Conservation (phyloP, 2,329 filamentous ascomycete genomes). For the Pyricularia sp. region DNA sequence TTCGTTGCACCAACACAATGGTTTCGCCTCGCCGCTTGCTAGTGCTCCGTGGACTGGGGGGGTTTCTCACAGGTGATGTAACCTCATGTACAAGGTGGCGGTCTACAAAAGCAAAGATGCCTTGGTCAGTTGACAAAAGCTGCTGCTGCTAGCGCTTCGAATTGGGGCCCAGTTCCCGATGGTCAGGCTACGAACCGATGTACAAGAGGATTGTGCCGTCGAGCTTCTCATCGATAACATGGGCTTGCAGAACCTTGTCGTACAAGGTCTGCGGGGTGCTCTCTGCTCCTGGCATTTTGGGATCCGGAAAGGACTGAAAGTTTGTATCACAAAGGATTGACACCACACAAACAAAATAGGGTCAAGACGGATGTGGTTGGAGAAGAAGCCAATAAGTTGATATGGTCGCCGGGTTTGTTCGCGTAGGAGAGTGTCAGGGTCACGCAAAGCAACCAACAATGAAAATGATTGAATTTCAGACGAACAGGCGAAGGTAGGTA, state of each 20-base stretch:
- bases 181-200: constrained; percentile 51
- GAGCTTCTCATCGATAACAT: constrained; percentile 89
- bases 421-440: not conserved
- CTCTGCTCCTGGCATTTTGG: constrained; percentile 60
- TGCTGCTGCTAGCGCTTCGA: not conserved
- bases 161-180: not conserved
- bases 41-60: not conserved
- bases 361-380: not conserved
- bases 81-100: constrained; percentile 97
- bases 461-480: not conserved
- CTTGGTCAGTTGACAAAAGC: not conserved
- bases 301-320: not conserved
- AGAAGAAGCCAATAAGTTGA: not conserved
- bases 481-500: not conserved
- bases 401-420: not conserved
- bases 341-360: not conserved
- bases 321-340: constrained; percentile 1
- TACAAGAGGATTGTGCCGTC: constrained; percentile 89
- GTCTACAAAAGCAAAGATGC: constrained; percentile 37
- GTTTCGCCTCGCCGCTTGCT: not conserved
- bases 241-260: constrained; percentile 92
- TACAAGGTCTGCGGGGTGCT: constrained; percentile 73
- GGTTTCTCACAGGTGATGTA: constrained; percentile 67
- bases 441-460: not conserved
- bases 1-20: not conserved